Base-by-base conservation (phyloP, 1,284 basidiomycete species). In the Fomitiporia mediterranea region DNA sequence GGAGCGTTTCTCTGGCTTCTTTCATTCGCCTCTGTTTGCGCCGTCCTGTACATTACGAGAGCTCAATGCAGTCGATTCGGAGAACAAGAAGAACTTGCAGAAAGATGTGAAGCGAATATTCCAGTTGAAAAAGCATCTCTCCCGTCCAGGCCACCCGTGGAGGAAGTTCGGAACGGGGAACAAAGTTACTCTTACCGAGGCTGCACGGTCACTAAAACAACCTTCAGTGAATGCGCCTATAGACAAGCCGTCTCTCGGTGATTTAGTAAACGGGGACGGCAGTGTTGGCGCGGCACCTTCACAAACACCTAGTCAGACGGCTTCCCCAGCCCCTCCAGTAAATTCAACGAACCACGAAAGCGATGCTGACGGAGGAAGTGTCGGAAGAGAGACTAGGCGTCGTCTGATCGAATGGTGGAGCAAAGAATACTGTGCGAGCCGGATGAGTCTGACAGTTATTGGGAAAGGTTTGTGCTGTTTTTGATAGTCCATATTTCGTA, bases 81-180 rank as follows among this genome's bases (percentile, higher is more conserved):
- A 99, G 69, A 91, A 99, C 79, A 94, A 94, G 77, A 99, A 99
- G 78, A 99, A 99, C 68, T 81, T 94, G 51, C 96, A 98, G 72
- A 78, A 77, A n/a, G 96, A 99, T 69, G 75, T 89, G 67, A 98
- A 95, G 94, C 84, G 97, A n/a, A 85, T 95, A 55, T 98, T 91
- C 73, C 97, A 99, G 72, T 75, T 98, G 25, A 94, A 94, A 72
- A 99, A 99, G 73, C 82, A 87, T 62, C 81, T 98, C 39, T 89
- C 84, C 54, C 85, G 82, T 62, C 77, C 78, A 0, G 86, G 86
- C 1, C 96, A 99, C 69, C 81, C 84, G 1, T 99, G 93, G 84
- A 83, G 81, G 63, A 97, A 98, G 69, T 99, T 99, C 67, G 93
- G 93, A 1, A 96, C 90, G 4, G 97, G 97, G 2, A 91, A 94